A percentile compares a stretch with the other conserved stretches of the same genome.
Evolutionary conservation across 1,139 yeast species (phyloP).

Genomic region (Suhomyces bribrorum): DNA sequence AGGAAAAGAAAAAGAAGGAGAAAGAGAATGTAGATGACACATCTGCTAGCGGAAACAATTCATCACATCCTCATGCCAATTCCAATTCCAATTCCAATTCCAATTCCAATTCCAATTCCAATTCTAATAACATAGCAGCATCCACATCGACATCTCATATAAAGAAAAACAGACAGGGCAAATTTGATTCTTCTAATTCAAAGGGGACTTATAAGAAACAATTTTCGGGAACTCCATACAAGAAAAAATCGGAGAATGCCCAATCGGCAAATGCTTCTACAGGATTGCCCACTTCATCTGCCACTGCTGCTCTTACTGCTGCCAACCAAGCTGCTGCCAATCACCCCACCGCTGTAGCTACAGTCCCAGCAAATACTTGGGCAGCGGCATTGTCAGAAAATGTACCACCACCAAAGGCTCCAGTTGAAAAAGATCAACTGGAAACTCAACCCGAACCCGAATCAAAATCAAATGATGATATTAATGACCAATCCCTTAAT

Average conservation of each 20-base stretch:
- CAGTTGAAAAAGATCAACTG: conserved; percentile 15
- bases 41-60: conserved; percentile 3
- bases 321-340: conserved; percentile 16
- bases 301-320: conserved; percentile 14
- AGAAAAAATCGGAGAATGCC: conserved; percentile 12
- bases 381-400: conserved; percentile 52
- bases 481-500: conserved; percentile 13
- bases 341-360: conserved; percentile 13
- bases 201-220: conserved; percentile 13
- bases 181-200: conserved; percentile 10
- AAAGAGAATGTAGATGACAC: conserved; percentile 15
- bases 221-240: conserved; percentile 9
- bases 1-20: conserved; percentile 48
- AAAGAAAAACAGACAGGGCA: conserved; percentile 11
- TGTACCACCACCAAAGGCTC: conserved; percentile 19
- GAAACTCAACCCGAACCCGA: conserved; percentile 17
- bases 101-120: conserved; percentile 2
- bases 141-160: conserved; percentile 10
- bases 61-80: conserved; percentile 4
- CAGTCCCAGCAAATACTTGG: conserved; percentile 43
- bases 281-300: conserved; percentile 5
- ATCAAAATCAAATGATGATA: conserved; percentile 12
- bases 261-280: conserved; percentile 8
- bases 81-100: too few species aligned
- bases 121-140: conserved; percentile 11